Evolutionary conservation across 306 rosid genomes (phyloP).

Genomic region (Lathyrus oleraceus): DNA sequence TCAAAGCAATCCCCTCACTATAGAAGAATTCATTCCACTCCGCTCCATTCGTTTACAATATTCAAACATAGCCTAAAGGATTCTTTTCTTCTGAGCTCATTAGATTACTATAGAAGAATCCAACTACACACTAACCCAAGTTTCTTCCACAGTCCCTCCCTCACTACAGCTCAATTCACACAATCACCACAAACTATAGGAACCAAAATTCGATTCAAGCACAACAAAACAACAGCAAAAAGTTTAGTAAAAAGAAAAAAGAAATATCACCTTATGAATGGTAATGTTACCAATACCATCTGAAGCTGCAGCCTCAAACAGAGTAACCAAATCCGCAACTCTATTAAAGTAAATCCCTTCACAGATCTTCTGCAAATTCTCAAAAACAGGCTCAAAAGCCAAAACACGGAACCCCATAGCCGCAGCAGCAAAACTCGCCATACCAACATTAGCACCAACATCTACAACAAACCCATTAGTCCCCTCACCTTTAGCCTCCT

Average conservation of each 20-base stretch:
- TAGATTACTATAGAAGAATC: background rate
- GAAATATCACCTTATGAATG: conserved; percentile 66
- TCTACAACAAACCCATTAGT: conserved; percentile 71
- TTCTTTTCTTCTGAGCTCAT: background rate
- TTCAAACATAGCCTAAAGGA: background rate
- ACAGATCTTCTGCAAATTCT: conserved; percentile 91
- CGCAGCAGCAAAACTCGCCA: conserved; percentile 92
- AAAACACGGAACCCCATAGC: conserved; percentile 82
- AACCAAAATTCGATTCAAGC: conserved; percentile 18
- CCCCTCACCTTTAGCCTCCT: conserved; percentile 53
- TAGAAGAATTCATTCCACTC: background rate
- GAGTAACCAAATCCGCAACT: conserved; percentile 74
- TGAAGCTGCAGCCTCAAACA: conserved; percentile 82
- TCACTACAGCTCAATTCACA: background rate
- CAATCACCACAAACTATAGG: background rate
- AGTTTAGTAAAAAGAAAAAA: no score
- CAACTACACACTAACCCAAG: background rate
- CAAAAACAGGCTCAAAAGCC: conserved; percentile 90
- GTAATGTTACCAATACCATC: conserved; percentile 82
- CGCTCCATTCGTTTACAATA: no score
- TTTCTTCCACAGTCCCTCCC: conserved; percentile 17
- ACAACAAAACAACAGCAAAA: background rate
- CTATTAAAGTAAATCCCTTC: conserved; percentile 89
- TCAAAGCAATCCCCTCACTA: background rate
- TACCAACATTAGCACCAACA: conserved; percentile 96